These are phyloP conservation scores for Yarrowia sp. DNA, from an alignment of 805 yeast genomes.

Conservation along the genomic window DNA sequence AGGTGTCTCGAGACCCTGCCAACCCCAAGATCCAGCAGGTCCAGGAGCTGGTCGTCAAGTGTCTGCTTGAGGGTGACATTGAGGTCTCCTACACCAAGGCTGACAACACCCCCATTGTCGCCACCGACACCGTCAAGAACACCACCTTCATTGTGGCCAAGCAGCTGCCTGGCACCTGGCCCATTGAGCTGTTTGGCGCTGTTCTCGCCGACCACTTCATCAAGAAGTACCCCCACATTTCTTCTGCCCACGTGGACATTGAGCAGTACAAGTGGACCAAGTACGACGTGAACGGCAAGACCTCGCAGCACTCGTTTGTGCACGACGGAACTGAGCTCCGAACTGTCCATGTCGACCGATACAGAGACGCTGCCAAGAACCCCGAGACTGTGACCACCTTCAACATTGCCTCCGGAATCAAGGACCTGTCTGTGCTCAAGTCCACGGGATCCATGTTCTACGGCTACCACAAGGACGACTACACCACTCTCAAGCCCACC, in stretches of 20 bases:
- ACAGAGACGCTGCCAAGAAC: constrained; percentile 43
- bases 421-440: constrained; percentile 83
- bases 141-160: constrained; percentile 85
- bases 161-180: constrained; percentile 77
- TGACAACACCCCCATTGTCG: constrained; percentile 87
- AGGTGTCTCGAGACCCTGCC: constrained; percentile 78
- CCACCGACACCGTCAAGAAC: constrained; percentile 93
- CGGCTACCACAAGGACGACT: constrained; percentile 85
- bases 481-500: constrained; percentile 85
- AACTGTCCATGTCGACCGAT: constrained; percentile 53
- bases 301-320: constrained; percentile 81
- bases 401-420: constrained; percentile 69
- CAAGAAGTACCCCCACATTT: constrained; percentile 75
- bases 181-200: constrained; percentile 88
- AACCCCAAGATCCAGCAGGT: constrained; percentile 81
- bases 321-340: constrained; percentile 86
- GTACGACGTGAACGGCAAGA: constrained; percentile 71
- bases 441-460: constrained; percentile 93
- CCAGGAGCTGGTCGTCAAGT: constrained; percentile 82
- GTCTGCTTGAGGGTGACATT: constrained; percentile 77
- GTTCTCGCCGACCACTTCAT: constrained; percentile 83
- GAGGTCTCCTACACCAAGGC: constrained; percentile 85
- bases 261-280: constrained; percentile 83
- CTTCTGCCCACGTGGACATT: constrained; percentile 71
- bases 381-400: constrained; percentile 53